Percentiles rank a stretch among this genome's conserved stretches.
Conservation (phyloP, 2,329 filamentous ascomycete species). For the Monosporascus sp. region DNA sequence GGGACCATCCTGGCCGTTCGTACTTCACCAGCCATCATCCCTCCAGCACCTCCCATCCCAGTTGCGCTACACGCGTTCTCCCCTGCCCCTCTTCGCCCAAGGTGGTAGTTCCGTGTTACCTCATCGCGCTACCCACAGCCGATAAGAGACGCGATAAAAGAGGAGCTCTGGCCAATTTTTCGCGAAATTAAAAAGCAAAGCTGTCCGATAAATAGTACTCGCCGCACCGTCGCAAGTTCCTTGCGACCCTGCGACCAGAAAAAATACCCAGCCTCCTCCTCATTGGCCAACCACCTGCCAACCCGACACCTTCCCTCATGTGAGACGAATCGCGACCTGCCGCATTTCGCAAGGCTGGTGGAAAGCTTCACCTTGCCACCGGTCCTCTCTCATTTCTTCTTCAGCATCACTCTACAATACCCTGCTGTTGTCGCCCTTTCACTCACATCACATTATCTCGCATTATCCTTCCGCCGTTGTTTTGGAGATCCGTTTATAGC, state of each 20-base stretch:
- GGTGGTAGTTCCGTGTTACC: not conserved
- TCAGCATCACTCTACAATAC: too few species aligned
- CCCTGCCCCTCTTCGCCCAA: not conserved
- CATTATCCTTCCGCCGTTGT: too few species aligned
- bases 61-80: not conserved
- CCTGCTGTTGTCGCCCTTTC: too few species aligned
- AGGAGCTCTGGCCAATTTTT: not conserved
- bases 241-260: constrained; percentile 13
- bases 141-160: not conserved
- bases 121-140: not conserved
- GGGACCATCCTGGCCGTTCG: too few species aligned
- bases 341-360: constrained; percentile 18
- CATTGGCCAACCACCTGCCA: constrained; percentile 10
- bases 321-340: constrained; percentile 5
- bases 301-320: not conserved
- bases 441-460: too few species aligned
- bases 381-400: too few species aligned
- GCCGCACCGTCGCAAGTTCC: constrained; percentile 5
- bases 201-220: constrained; percentile 8
- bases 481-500: too few species aligned
- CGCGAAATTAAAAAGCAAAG: constrained; percentile 7
- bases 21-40: too few species aligned
- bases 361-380: not conserved
- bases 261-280: constrained; percentile 9
- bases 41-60: too few species aligned